Conservation (phyloP, 306 rosid species). For the Prunus davidiana region DNA sequence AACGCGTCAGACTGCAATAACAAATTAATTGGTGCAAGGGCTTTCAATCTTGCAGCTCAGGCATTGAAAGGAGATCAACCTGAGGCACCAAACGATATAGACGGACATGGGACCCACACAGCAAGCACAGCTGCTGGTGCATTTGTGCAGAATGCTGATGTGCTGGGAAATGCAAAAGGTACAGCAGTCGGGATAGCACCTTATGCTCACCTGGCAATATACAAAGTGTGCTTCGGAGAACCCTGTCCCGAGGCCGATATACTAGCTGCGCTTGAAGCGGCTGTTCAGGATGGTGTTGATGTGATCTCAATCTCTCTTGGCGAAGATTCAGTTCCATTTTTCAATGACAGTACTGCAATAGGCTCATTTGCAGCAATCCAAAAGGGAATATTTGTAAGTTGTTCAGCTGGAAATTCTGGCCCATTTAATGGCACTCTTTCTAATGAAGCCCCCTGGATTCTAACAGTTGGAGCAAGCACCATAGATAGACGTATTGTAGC, state of each 20-base stretch:
- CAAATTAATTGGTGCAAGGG: slow-evolving; percentile 73
- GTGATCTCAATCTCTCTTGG: slow-evolving; percentile 67
- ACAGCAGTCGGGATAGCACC: slow-evolving; percentile 79
- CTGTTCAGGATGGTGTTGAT: slow-evolving; percentile 54
- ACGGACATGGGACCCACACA: slow-evolving; percentile 75
- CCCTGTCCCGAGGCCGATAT: slow-evolving; percentile 37
- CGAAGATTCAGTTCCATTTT: slow-evolving; percentile 39
- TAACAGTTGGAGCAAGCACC: slow-evolving; percentile 51
- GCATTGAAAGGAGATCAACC: slow-evolving; percentile 27
- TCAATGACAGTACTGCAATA: slow-evolving; percentile 47
- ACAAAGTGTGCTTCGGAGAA: slow-evolving; percentile 40
- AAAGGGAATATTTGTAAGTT: slow-evolving; percentile 74
- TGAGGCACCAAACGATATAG: slow-evolving; percentile 49
- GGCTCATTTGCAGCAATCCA: slow-evolving; percentile 71
- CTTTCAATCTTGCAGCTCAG: slow-evolving; percentile 45
- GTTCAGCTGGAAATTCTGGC: slow-evolving; percentile 68
- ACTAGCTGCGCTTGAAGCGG: slow-evolving; percentile 38
- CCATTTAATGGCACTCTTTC: slow-evolving; percentile 44
- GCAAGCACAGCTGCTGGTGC: slow-evolving; percentile 72
- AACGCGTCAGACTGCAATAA: slow-evolving; percentile 58
- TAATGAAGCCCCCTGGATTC: slow-evolving; percentile 83
- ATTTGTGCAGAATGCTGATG: slow-evolving; percentile 54
- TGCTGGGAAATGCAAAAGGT: slow-evolving; percentile 75
- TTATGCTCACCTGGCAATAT: slow-evolving; percentile 65
- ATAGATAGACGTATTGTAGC: slow-evolving; percentile 58